Percentiles rank a stretch among this genome's conserved stretches.
These are phyloP conservation scores for Lactarius vividus DNA, from an alignment of 768 basidiomycete genomes.

Conservation along the genomic window DNA sequence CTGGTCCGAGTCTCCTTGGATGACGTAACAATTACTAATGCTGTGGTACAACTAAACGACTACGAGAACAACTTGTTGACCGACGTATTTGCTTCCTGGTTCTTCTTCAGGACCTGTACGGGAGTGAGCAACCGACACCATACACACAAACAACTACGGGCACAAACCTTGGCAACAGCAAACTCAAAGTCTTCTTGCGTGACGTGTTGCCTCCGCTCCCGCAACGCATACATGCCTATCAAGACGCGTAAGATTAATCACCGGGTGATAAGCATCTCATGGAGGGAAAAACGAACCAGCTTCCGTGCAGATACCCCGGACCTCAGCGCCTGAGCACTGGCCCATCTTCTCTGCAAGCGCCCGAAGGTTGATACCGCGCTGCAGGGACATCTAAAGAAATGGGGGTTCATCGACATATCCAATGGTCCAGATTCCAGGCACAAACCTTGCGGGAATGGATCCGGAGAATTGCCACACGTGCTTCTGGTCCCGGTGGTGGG, in stretches of 20 bases:
- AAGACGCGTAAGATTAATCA: background rate
- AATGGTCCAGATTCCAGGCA: background rate
- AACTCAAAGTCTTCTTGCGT: constrained; percentile 99
- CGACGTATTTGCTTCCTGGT: constrained; percentile 91
- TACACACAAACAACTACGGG: constrained; percentile 9
- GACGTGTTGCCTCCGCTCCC: constrained; percentile 94
- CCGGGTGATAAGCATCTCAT: background rate
- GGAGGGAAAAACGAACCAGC: constrained; percentile 57
- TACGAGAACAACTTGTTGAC: constrained; percentile 93
- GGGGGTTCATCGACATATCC: background rate
- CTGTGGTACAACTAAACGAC: constrained; percentile 25
- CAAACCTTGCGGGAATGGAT: constrained; percentile 92
- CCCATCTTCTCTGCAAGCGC: constrained; percentile 99
- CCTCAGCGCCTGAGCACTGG: constrained; percentile 96
- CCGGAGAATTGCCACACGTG: constrained; percentile 93
- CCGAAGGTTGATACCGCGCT: constrained; percentile 96
- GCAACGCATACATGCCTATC: constrained; percentile 91
- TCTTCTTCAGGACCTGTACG: constrained; percentile 83
- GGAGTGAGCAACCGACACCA: background rate
- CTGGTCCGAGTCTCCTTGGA: background rate
- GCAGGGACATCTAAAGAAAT: constrained; percentile 80
- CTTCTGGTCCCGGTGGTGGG: constrained; percentile 96
- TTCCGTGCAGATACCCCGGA: constrained; percentile 95
- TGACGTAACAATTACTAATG: constrained; percentile 1
- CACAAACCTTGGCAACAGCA: constrained; percentile 86